A percentile compares a stretch with the other conserved stretches of the same genome.
phyloP scores from a whole-genome alignment of 1,139 yeast genomes.

The Arxiozyma slooffiae region DNA sequence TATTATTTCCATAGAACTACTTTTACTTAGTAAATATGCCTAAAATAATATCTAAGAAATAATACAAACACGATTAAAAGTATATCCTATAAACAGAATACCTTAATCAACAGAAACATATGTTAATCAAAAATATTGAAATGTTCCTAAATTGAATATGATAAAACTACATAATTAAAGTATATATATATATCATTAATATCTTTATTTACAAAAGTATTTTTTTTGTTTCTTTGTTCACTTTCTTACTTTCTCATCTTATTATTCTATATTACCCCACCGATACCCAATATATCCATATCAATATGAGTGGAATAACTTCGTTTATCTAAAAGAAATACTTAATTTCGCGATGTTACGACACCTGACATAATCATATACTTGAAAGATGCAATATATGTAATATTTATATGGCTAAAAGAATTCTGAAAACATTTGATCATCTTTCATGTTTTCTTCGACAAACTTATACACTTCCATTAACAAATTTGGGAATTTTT shows the following conservation, averaged over 20 bases:
- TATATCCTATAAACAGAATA: background rate
- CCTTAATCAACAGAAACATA: background rate
- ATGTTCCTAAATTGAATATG: background rate
- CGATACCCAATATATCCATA: background rate
- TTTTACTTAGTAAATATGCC: conserved; percentile 22
- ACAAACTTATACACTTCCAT: conserved; percentile 68
- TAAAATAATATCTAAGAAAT: conserved; percentile 2
- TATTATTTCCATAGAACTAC: conserved; percentile 25
- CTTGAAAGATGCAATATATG: background rate
- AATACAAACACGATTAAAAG: background rate
- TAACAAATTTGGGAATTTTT: conserved; percentile 66
- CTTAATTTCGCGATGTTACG: no score
- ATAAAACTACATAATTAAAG: background rate
- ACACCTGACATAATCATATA: no score
- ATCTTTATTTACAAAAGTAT: background rate
- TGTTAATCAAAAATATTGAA: background rate
- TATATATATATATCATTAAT: background rate
- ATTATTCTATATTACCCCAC: background rate
- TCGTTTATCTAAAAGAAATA: no score
- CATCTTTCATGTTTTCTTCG: conserved; percentile 46
- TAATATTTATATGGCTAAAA: conserved; percentile 25
- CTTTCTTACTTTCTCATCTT: background rate
- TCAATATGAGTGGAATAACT: no score
- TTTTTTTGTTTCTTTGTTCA: background rate
- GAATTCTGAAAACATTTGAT: conserved; percentile 50